Conservation (phyloP, 148 eudicot genomes). For the Linanthus parryae region DNA sequence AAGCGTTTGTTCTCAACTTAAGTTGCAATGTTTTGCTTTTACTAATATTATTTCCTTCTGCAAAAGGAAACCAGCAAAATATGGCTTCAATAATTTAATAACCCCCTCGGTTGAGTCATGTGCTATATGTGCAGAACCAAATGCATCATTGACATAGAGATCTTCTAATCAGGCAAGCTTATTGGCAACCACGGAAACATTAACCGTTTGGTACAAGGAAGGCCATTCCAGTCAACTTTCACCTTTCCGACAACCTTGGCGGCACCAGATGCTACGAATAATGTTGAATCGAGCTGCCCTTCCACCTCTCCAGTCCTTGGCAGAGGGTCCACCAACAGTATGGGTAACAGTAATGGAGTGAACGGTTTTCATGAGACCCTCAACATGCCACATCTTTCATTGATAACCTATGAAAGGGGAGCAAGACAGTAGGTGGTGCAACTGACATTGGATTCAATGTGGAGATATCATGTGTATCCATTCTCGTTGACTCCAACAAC, state of each 20-base stretch:
- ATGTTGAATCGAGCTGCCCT: constrained; percentile 79
- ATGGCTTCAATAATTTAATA: constrained; percentile 80
- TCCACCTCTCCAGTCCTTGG: constrained; percentile 76
- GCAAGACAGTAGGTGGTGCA: constrained; percentile 90
- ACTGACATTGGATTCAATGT: constrained; percentile 70
- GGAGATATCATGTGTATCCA: constrained; percentile 47
- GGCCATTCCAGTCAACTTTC: constrained; percentile 72
- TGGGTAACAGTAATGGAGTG: constrained; percentile 71
- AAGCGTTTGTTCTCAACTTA: too few relatives aligned
- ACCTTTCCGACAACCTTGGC: constrained; percentile 39
- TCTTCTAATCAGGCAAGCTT: constrained; percentile 94
- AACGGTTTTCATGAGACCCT: constrained; percentile 75
- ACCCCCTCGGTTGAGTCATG: constrained; percentile 97
- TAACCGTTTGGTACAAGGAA: constrained; percentile 70
- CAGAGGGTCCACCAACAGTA: constrained; percentile 75
- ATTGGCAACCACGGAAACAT: constrained; percentile 78
- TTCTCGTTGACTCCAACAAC: constrained; percentile 77
- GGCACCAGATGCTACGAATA: constrained; percentile 79
- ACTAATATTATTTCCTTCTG: too few relatives aligned
- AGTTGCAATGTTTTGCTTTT: too few relatives aligned
- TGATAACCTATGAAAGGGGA: constrained; percentile 42
- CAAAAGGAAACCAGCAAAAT: constrained; percentile 91
- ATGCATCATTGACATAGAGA: constrained; percentile 86
- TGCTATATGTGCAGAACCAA: constrained; percentile 96
- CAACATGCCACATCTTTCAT: constrained; percentile 72